Evolutionary conservation across 1,284 basidiomycete genomes (phyloP).

Genomic region (Boletus smithii): DNA sequence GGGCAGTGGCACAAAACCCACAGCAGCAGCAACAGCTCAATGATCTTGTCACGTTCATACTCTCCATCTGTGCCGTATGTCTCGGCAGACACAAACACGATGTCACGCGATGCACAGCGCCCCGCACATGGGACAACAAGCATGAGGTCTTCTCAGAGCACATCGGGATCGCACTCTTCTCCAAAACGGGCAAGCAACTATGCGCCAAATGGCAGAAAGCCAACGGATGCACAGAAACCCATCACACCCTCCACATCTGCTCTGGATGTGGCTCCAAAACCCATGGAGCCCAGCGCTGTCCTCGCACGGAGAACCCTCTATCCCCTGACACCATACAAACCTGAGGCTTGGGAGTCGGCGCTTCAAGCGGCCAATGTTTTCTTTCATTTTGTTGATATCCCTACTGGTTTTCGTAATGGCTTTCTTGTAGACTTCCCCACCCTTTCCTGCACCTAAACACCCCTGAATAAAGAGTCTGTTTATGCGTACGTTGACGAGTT

Average conservation of each 20-base stretch:
- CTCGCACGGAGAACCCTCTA: not conserved
- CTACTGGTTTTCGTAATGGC: not conserved
- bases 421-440: not conserved
- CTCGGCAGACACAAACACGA: no score
- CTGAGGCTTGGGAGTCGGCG: not conserved
- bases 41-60: no score
- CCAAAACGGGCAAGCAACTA: not conserved
- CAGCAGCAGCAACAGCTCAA: no score
- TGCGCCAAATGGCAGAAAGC: no score
- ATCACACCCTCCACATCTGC: constrained; percentile 15
- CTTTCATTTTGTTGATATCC: no score
- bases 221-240: not conserved
- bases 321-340: not conserved
- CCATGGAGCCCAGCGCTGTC: constrained; percentile 16
- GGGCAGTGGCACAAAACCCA: no score
- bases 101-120: no score
- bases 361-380: no score
- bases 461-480: not conserved
- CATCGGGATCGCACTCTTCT: not conserved
- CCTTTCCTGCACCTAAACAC: not conserved
- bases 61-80: no score
- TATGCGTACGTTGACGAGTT: not conserved
- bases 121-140: not conserved
- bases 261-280: constrained; percentile 19
- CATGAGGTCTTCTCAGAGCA: not conserved